Conservation (phyloP, 2,329 filamentous ascomycete genomes). For the Coniochaeta sp. region DNA sequence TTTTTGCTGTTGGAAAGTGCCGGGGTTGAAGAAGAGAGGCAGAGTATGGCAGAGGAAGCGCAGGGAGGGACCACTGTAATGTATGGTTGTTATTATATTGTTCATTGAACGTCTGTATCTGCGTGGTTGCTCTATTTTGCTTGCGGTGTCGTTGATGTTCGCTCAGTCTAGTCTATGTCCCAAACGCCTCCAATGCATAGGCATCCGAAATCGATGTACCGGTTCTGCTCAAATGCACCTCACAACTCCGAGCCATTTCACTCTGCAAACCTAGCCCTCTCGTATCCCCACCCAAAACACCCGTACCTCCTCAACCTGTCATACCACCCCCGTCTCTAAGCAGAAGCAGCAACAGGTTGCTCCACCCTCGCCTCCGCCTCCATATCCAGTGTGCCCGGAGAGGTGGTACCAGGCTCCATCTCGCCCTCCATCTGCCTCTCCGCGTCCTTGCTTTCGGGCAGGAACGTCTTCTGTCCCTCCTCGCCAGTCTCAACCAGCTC, state of each 20-base stretch:
- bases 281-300: neutral
- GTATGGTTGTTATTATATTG: no score
- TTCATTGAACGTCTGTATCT: no score
- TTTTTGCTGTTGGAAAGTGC: no score
- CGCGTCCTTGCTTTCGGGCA: constrained; percentile 11
- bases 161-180: neutral
- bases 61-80: no score
- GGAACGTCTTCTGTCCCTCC: constrained; percentile 6
- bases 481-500: constrained; percentile 4
- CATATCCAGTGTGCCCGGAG: neutral
- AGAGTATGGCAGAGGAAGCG: no score
- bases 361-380: neutral
- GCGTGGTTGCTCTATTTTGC: no score
- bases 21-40: no score
- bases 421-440: constrained; percentile 27
- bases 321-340: neutral
- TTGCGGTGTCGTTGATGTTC: no score
- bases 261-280: neutral
- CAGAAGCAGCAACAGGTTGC: neutral
- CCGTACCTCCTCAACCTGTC: neutral
- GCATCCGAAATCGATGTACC: neutral
- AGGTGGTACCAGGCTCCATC: constrained; percentile 21
- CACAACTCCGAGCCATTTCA: neutral
- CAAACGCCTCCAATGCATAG: neutral
- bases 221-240: no score